Conservation (phyloP, 2,329 filamentous ascomycete species). For the Westerdykella sp. region DNA sequence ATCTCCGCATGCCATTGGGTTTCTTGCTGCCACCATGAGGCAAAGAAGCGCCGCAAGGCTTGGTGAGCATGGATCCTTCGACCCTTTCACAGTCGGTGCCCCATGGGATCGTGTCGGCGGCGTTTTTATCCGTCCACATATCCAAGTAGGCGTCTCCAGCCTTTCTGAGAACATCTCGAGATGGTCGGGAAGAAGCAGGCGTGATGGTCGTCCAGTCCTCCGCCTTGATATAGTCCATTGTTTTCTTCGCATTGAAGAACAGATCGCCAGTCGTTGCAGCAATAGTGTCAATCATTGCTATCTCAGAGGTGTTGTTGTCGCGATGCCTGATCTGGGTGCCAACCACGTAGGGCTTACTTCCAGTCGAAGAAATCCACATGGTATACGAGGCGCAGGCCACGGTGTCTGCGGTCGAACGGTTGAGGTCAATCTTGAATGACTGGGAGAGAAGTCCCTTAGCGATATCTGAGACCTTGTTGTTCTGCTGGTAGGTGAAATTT, state of each 20-base stretch:
- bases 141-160: constrained; percentile 26
- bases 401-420: constrained; percentile 21
- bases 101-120: constrained; percentile 25
- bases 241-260: constrained; percentile 26
- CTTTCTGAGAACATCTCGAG: constrained; percentile 21
- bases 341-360: constrained; percentile 22
- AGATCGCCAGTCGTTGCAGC: constrained; percentile 25
- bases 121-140: constrained; percentile 28
- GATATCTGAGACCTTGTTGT: constrained; percentile 24
- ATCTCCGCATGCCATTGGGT: constrained; percentile 22
- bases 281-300: constrained; percentile 23
- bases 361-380: constrained; percentile 20
- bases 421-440: constrained; percentile 18
- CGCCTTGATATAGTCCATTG: constrained; percentile 19
- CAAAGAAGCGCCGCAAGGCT: constrained; percentile 19
- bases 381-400: constrained; percentile 25
- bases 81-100: constrained; percentile 25
- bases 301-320: constrained; percentile 17
- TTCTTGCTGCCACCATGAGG: constrained; percentile 22
- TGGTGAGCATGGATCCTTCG: constrained; percentile 20
- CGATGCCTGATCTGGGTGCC: constrained; percentile 22
- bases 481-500: constrained; percentile 26
- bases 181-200: constrained; percentile 13
- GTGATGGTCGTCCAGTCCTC: constrained; percentile 21
- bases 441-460: constrained; percentile 14